Conservation (phyloP, 2,329 filamentous ascomycete species). For the Nigrograna mackinnonii region DNA sequence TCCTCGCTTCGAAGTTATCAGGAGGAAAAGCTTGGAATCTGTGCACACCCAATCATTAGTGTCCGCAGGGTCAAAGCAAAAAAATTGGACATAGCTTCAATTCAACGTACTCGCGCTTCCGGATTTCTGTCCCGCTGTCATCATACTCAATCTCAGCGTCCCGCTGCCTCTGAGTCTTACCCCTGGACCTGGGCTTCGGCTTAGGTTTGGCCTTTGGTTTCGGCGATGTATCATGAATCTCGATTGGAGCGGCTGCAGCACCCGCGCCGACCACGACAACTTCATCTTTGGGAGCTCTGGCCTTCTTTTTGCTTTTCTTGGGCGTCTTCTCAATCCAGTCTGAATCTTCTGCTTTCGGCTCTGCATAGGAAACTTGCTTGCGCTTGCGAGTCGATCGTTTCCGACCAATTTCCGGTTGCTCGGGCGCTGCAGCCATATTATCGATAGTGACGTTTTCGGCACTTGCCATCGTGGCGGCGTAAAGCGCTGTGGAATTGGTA, state of each 20-base stretch:
- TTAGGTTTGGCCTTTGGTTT: neutral
- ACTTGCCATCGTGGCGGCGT: neutral
- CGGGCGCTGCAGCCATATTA: neutral
- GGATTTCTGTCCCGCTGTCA: neutral
- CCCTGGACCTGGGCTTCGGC: neutral
- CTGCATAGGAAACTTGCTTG: conserved; percentile 1
- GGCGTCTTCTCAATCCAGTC: no score
- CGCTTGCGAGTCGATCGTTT: conserved; percentile 2
- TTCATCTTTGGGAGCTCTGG: no score
- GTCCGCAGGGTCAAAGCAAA: neutral
- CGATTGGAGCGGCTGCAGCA: no score
- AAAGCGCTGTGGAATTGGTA: neutral
- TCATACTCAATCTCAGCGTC: neutral
- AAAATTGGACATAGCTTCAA: neutral
- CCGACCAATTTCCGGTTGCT: no score
- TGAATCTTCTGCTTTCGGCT: neutral
- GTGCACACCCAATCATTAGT: no score
- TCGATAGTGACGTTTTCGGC: neutral
- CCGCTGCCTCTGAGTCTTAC: neutral
- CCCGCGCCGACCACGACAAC: no score
- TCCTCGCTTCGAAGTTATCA: neutral
- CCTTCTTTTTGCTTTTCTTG: no score
- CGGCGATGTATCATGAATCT: neutral
- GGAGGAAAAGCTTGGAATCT: neutral
- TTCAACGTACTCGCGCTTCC: neutral